Conservation (phyloP, 371 early-diverging fungal genomes). For the Rhizopus sp. region DNA sequence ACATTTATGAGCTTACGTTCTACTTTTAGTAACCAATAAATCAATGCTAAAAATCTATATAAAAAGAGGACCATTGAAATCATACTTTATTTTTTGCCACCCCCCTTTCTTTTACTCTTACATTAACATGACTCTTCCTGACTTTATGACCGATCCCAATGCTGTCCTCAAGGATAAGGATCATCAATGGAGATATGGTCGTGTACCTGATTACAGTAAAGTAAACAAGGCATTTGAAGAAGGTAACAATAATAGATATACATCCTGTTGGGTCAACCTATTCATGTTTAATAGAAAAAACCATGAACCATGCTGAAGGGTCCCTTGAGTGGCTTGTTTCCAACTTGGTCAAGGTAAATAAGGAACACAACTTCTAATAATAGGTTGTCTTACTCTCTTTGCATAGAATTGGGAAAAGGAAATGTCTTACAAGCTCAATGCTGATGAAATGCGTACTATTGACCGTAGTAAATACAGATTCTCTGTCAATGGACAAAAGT, state of each 20-base stretch:
- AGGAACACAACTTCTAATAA: background rate
- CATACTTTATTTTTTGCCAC: background rate
- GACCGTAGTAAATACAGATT: slow-evolving; percentile 46
- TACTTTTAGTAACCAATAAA: no score
- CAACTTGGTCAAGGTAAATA: slow-evolving; percentile 50
- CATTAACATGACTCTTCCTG: slow-evolving; percentile 38
- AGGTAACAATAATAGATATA: slow-evolving; percentile 23
- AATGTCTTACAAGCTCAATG: slow-evolving; percentile 52
- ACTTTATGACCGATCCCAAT: slow-evolving; percentile 57
- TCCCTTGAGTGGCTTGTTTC: slow-evolving; percentile 51
- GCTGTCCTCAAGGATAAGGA: slow-evolving; percentile 54
- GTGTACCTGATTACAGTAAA: slow-evolving; percentile 51
- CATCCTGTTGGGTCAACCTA: background rate
- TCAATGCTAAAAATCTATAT: background rate
- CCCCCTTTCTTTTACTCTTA: slow-evolving; percentile 6
- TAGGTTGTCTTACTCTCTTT: background rate
- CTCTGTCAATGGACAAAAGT: slow-evolving; percentile 46
- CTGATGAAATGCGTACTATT: slow-evolving; percentile 55
- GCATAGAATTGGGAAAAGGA: slow-evolving; percentile 60
- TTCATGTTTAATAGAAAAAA: slow-evolving; percentile 29
- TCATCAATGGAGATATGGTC: slow-evolving; percentile 52
- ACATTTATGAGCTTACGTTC: background rate
- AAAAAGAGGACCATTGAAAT: background rate
- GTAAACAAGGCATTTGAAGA: slow-evolving; percentile 47
- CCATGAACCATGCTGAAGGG: slow-evolving; percentile 45